Conservation (phyloP, 1,139 yeast species). For the Blastobotrys arbuscula region DNA sequence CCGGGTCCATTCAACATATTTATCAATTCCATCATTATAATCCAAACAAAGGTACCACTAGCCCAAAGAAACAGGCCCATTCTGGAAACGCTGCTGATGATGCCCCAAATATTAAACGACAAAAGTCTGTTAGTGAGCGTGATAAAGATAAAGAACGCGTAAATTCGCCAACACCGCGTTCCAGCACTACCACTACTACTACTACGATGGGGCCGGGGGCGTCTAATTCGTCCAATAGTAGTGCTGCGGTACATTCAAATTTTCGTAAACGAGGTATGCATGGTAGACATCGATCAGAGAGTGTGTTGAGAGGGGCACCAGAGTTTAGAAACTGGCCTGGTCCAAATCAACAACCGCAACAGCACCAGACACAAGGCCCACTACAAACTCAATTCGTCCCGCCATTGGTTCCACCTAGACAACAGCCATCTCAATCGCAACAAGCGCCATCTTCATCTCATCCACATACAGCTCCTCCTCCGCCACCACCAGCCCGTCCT, state of each 20-base stretch:
- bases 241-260: slow-evolving; percentile 21
- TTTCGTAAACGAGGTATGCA: slow-evolving; percentile 26
- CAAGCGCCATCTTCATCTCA: background rate
- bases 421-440: slow-evolving; percentile 6
- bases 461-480: background rate
- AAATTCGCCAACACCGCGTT: slow-evolving; percentile 16
- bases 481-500: background rate
- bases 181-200: slow-evolving; percentile 4
- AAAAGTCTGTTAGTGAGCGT: slow-evolving; percentile 20
- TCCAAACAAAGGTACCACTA: slow-evolving; percentile 21
- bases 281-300: slow-evolving; percentile 31
- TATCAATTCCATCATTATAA: slow-evolving; percentile 27
- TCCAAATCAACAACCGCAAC: slow-evolving; percentile 3
- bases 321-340: slow-evolving; percentile 7
- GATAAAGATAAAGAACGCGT: slow-evolving; percentile 10
- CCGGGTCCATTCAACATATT: slow-evolving; percentile 19
- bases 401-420: slow-evolving; percentile 4
- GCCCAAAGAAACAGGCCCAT: slow-evolving; percentile 15
- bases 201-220: slow-evolving; percentile 1
- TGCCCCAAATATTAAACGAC: slow-evolving; percentile 17
- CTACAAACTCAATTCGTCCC: background rate
- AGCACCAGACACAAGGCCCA: background rate
- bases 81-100: slow-evolving; percentile 10
- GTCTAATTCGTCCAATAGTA: slow-evolving; percentile 17
- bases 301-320: slow-evolving; percentile 18